phyloP scores from a whole-genome alignment of 1,284 basidiomycete genomes.

The Thelephora terrestris region DNA sequence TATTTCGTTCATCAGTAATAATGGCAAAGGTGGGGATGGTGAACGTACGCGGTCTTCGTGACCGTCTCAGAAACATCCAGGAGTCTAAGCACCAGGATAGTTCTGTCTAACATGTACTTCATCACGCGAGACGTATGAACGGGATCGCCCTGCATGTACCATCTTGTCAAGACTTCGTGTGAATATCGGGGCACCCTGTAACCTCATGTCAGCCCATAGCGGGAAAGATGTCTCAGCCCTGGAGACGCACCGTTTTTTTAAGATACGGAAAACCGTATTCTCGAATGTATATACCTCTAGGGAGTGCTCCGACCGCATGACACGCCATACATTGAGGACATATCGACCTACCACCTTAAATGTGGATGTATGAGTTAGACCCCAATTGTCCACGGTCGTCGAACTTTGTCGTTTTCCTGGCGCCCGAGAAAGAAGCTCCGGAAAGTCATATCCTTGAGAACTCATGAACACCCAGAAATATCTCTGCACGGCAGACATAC shows the following conservation, averaged over 20 bases:
- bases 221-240: not conserved
- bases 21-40: not conserved
- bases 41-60: conserved; percentile 77
- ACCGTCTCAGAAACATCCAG: conserved; percentile 74
- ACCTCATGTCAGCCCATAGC: too few species aligned
- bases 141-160: conserved; percentile 58
- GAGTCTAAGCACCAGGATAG: conserved; percentile 63
- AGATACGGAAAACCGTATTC: conserved; percentile 76
- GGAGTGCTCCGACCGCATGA: conserved; percentile 80
- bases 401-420: conserved; percentile 28
- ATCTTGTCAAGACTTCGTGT: conserved; percentile 53
- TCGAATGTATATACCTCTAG: conserved; percentile 84
- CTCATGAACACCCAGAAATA: conserved; percentile 4
- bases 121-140: conserved; percentile 47
- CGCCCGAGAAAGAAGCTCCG: conserved; percentile 63
- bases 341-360: conserved; percentile 85
- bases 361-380: conserved; percentile 65
- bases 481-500: conserved; percentile 28
- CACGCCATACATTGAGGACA: conserved; percentile 87
- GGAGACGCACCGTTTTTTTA: conserved; percentile 52
- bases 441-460: conserved; percentile 53
- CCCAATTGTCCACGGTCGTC: conserved; percentile 59
- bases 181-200: conserved; percentile 72
- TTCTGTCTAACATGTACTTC: conserved; percentile 54
- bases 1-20: conserved; percentile 19